Percentiles rank a stretch among this genome's conserved stretches.
Conservation (phyloP, 768 basidiomycete species). For the Leccinum aurantiacum region DNA sequence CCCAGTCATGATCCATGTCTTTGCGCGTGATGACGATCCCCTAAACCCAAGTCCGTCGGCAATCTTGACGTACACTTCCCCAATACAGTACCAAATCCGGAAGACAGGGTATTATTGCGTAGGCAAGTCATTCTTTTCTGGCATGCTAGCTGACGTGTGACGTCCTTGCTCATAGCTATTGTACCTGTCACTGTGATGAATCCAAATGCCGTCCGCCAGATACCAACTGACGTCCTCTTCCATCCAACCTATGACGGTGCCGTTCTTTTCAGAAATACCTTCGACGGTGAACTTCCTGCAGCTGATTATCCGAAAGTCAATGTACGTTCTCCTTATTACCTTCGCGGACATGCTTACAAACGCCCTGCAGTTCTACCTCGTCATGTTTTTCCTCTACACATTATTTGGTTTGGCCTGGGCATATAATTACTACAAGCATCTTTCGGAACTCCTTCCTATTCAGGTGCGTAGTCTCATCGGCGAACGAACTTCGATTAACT, state of each 20-base stretch:
- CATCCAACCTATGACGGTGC: slow-evolving; percentile 80
- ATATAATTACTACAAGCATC: slow-evolving; percentile 77
- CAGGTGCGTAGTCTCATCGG: slow-evolving; percentile 51
- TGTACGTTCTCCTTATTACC: slow-evolving; percentile 47
- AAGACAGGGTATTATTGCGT: slow-evolving; percentile 97
- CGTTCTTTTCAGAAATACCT: slow-evolving; percentile 85
- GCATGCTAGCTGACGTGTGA: neutral
- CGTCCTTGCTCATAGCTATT: slow-evolving; percentile 52
- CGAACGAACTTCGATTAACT: neutral
- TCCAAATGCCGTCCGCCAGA: slow-evolving; percentile 32
- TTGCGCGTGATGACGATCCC: slow-evolving; percentile 25
- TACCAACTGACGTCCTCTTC: slow-evolving; percentile 51
- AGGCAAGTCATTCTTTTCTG: slow-evolving; percentile 53
- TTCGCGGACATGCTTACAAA: neutral
- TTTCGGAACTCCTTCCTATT: slow-evolving; percentile 83
- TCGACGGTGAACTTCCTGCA: slow-evolving; percentile 85
- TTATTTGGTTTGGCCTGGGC: slow-evolving; percentile 74
- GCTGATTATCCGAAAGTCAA: slow-evolving; percentile 97
- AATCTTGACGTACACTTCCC: slow-evolving; percentile 56
- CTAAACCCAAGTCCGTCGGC: slow-evolving; percentile 52
- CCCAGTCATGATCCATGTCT: slow-evolving; percentile 9
- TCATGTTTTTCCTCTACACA: slow-evolving; percentile 78
- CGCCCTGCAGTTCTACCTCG: slow-evolving; percentile 73
- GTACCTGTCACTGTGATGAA: slow-evolving; percentile 84
- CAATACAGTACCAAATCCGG: slow-evolving; percentile 79